Conservation (phyloP, 2,329 filamentous ascomycete genomes). For the Claviceps sp. region DNA sequence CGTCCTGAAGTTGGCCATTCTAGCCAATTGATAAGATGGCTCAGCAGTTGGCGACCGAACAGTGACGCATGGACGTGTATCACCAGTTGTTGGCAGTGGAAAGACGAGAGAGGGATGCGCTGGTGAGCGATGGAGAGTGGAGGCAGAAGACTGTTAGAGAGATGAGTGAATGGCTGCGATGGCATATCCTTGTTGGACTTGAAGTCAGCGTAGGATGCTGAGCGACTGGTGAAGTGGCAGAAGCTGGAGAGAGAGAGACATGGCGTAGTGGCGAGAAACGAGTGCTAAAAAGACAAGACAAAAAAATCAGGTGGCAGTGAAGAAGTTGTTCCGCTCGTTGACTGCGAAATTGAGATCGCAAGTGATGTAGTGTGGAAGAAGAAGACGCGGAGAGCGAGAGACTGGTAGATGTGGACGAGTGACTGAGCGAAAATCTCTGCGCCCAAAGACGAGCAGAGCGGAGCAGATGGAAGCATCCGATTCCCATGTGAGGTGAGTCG, state of each 20-base stretch:
- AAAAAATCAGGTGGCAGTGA: background rate
- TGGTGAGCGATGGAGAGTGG: constrained; percentile 15
- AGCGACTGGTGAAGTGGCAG: background rate
- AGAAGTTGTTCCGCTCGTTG: constrained; percentile 6
- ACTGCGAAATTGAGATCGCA: constrained; percentile 7
- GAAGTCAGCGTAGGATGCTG: background rate
- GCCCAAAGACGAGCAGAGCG: constrained; percentile 1
- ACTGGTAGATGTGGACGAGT: constrained; percentile 16
- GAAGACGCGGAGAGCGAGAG: constrained; percentile 9
- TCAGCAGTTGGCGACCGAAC: constrained; percentile 5
- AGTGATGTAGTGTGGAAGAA: constrained; percentile 11
- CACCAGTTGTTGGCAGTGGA: constrained; percentile 16
- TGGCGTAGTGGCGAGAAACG: background rate
- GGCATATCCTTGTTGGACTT: background rate
- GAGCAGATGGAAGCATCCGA: background rate
- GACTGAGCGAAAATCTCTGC: constrained; percentile 17
- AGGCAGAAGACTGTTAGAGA: constrained; percentile 11
- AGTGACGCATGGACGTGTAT: constrained; percentile 3
- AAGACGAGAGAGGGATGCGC: constrained; percentile 12
- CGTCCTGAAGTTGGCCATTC: background rate
- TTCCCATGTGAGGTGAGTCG: no score
- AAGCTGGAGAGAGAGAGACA: background rate
- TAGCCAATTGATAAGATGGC: background rate
- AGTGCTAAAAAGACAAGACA: constrained; percentile 2
- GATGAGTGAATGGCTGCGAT: background rate